Conservation (phyloP, 345 rosid genomes). For the Populus davidiana region DNA sequence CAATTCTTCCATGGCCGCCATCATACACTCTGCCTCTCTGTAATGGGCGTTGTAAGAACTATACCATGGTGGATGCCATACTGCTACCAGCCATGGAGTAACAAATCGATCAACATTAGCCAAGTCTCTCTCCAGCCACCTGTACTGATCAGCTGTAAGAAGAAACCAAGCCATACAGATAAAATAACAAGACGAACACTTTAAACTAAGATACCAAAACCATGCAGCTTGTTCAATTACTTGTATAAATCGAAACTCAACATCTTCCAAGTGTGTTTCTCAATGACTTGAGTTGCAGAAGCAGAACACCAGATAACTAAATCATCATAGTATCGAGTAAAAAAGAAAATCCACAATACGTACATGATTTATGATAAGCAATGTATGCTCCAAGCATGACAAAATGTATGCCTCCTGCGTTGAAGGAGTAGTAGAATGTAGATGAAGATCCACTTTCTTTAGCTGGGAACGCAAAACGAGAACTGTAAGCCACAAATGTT, state of each 20-base stretch:
- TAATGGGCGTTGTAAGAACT: conserved; percentile 71
- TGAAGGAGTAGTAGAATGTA: conserved; percentile 74
- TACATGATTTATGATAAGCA: conserved; percentile 62
- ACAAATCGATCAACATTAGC: conserved; percentile 50
- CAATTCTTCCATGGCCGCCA: conserved; percentile 71
- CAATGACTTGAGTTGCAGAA: no score
- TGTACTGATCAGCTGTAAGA: conserved; percentile 66
- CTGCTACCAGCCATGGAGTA: conserved; percentile 87
- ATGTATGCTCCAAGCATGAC: conserved; percentile 81
- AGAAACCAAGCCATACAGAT: neutral
- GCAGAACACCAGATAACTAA: no score
- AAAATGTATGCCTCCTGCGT: conserved; percentile 93
- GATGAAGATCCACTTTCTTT: conserved; percentile 71
- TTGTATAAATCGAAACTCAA: no score
- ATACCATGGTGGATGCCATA: conserved; percentile 92
- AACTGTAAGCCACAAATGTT: conserved; percentile 70
- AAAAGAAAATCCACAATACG: neutral
- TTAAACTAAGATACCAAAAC: no score
- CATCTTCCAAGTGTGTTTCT: no score
- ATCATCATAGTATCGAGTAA: neutral
- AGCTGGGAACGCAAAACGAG: conserved; percentile 86
- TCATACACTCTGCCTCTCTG: conserved; percentile 90
- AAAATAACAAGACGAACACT: no score
- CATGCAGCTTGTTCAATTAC: no score
- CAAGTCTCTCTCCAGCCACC: conserved; percentile 75